Percentiles rank a stretch among this genome's conserved stretches.
These are phyloP conservation scores for Suillus placidus DNA, from an alignment of 768 basidiomycete species.

Conservation along the genomic window DNA sequence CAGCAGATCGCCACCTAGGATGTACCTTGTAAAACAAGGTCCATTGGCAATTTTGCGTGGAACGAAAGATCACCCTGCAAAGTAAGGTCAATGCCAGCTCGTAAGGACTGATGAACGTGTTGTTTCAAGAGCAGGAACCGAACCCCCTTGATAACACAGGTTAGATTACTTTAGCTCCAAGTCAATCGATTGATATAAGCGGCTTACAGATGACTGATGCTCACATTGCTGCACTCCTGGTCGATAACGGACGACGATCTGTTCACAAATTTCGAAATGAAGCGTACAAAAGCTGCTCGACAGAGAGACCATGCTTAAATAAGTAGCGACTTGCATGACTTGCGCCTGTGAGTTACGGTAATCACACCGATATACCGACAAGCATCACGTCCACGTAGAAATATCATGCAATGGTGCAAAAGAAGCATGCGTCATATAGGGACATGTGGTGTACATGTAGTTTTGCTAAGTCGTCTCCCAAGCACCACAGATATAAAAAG, in stretches of 20 bases:
- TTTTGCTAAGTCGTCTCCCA: conserved; percentile 33
- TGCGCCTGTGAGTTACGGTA: background rate
- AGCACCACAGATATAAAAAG: conserved; percentile 16
- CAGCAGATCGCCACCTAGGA: background rate
- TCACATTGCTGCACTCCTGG: background rate
- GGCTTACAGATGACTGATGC: background rate
- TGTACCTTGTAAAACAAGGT: background rate
- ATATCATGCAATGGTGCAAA: conserved; percentile 23
- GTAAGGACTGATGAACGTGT: too few species aligned
- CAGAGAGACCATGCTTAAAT: background rate
- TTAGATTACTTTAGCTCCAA: too few species aligned
- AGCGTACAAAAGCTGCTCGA: background rate
- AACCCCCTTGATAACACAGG: too few species aligned
- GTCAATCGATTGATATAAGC: background rate
- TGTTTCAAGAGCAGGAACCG: too few species aligned
- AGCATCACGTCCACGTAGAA: background rate
- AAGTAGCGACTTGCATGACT: background rate
- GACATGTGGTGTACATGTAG: conserved; percentile 42
- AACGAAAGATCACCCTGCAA: background rate
- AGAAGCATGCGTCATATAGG: conserved; percentile 28
- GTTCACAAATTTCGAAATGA: background rate
- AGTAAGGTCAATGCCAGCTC: background rate
- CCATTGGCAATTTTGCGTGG: background rate
- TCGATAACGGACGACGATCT: background rate
- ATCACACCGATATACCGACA: background rate